Evolutionary conservation across 371 early-diverging fungal genomes (phyloP).

Genomic region (Ordospora colligata): DNA sequence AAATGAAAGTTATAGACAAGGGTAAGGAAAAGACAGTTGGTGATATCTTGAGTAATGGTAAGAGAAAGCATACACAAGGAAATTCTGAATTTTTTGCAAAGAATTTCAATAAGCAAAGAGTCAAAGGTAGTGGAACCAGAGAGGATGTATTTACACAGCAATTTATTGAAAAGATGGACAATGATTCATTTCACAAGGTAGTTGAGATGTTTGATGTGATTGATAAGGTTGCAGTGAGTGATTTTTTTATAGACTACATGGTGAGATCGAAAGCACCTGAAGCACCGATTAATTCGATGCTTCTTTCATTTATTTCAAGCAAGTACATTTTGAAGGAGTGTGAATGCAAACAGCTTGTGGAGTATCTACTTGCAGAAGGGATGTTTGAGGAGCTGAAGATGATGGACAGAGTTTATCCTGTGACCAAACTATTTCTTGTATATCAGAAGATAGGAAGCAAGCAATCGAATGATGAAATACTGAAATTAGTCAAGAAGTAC

Average conservation of each 20-base stretch:
- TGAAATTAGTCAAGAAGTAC: constrained; percentile 31
- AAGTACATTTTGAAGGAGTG: constrained; percentile 39
- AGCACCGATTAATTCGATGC: constrained; percentile 26
- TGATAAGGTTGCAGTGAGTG: constrained; percentile 3
- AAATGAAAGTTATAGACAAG: neutral
- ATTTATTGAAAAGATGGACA: constrained; percentile 21
- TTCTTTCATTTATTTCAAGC: constrained; percentile 26
- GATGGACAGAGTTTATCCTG: constrained; percentile 51
- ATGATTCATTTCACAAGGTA: neutral
- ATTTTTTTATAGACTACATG: constrained; percentile 16
- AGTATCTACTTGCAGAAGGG: constrained; percentile 13
- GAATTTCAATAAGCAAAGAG: neutral
- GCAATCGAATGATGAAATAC: constrained; percentile 2
- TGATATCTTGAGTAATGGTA: neutral
- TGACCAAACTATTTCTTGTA: constrained; percentile 35
- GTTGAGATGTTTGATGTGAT: constrained; percentile 9
- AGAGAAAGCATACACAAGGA: neutral
- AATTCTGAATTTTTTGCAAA: neutral
- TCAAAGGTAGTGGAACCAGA: neutral
- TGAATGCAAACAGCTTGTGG: constrained; percentile 16
- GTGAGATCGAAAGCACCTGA: constrained; percentile 9
- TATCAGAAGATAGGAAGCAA: constrained; percentile 15
- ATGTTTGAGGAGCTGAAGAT: constrained; percentile 13
- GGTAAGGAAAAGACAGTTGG: neutral
- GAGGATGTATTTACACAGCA: constrained; percentile 17